Percentiles rank a stretch among this genome's conserved stretches.
Conservation (phyloP, 1,284 basidiomycete genomes). For the Ceratobasidium sp. region DNA sequence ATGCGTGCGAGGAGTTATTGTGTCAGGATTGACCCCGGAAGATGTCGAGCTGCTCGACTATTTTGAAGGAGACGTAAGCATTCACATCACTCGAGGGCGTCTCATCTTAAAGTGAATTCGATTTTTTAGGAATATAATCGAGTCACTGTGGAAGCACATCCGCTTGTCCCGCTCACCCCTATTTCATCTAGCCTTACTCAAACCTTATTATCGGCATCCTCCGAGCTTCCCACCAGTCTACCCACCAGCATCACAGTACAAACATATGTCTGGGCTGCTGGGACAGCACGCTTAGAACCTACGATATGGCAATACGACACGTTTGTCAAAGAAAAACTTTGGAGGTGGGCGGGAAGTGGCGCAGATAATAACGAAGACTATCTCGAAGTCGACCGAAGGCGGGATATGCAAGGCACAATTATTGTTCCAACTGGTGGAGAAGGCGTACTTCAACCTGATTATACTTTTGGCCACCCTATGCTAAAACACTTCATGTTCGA, state of each 20-base stretch:
- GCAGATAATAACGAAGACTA: conserved; percentile 59
- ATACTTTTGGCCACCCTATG: conserved; percentile 69
- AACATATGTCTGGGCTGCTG: conserved; percentile 78
- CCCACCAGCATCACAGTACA: conserved; percentile 63
- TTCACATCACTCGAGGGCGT: neutral
- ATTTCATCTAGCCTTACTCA: conserved; percentile 54
- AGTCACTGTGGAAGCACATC: conserved; percentile 67
- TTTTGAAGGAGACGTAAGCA: conserved; percentile 83
- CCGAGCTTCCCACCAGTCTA: conserved; percentile 57
- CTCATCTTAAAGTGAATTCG: neutral
- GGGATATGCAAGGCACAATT: conserved; percentile 55
- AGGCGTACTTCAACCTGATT: conserved; percentile 30
- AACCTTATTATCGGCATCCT: conserved; percentile 47
- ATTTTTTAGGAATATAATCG: conserved; percentile 76
- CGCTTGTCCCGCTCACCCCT: conserved; percentile 62
- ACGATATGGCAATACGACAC: conserved; percentile 81
- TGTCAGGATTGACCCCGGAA: conserved; percentile 69
- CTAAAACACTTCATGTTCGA: conserved; percentile 72
- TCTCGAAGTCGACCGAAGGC: conserved; percentile 62
- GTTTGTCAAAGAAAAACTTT: conserved; percentile 76
- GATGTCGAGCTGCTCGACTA: conserved; percentile 76
- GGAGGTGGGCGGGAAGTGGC: conserved; percentile 74
- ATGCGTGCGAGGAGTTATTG: conserved; percentile 77
- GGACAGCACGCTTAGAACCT: conserved; percentile 64
- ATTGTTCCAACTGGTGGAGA: conserved; percentile 50